Base-by-base conservation (phyloP, 306 rosid genomes). In the Citrullus mucosospermus region DNA sequence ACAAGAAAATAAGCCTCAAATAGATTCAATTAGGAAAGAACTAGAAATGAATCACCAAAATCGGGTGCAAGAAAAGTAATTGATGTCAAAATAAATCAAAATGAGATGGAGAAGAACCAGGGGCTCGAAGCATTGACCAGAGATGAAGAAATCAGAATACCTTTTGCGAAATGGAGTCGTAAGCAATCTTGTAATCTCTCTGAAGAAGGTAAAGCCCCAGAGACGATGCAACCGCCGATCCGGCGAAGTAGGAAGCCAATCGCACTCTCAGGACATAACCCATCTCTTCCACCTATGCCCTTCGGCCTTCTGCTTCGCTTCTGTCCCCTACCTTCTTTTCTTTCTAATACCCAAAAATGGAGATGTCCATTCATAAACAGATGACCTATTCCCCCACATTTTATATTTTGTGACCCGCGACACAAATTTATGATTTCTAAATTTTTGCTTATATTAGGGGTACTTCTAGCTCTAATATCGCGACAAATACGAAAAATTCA, bases 211-310 rank as follows among this genome's bases (percentile, higher is more conserved):
- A 95, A 72, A 95, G 83, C 63, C 97, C 96, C 6, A 81, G 76
- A 78, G 88, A 86, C 81, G 98, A 91, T 73, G 97, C 92, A 83
- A 82, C 83, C 43, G 99, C 97, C 32, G 96, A 97, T 4, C 99
- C 97, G 9, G 89, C 76, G 82, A 92, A 92, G 86, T 92, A 92
- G 38, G 97, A 89, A 6, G 97, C 97, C 82, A 93, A 81, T 88
- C 97, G 85, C 76, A 91, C 98, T 66, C 98, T 80, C 78, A 91
- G 82, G 54, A 95, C 88, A 80, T 88, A 95, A 75, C 98, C 98
- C 98, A 95, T 95, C 62, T 78, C 57, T 63, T 22, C 80, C 25
- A 12, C 57, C 18, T 50, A 44, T 15, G 15, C 36, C 20, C 43
- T 70, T n/a, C 62, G 15, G n/a, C 20, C 43, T 70, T n/a, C 62